Evolutionary conservation across 1,139 yeast genomes (phyloP), one percentile per base, ranked within the genome.

Genomic region (Saccharomyces uvarum): DNA sequence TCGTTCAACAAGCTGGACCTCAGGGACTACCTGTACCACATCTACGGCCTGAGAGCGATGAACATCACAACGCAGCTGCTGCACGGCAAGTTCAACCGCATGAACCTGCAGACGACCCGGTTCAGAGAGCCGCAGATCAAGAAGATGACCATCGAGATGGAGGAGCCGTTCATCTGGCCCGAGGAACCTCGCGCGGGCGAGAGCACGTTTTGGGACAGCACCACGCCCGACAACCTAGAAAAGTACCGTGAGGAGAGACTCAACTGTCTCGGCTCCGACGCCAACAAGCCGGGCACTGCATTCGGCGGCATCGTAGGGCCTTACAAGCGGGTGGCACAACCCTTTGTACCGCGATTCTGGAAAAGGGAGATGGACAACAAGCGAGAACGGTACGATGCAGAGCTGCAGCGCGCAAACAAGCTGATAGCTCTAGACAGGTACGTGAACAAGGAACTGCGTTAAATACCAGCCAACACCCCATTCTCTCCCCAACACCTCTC

Each of bases 81-180:
- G 63, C 95, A 89, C 66, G 88, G 88, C 2, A 80, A 75, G 63
- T 89, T 81, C 74, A 73, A 74, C 21, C 78, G 95, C 65, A 77
- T 81, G 29, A 76, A 81, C 55, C 78, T 79, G 51, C 82, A 81
- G 59, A 77, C 82, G 54, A 88, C 87, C 31, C 82, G 97, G 65
- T 81, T 84, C 70, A 82, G 97, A 72, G 76, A 78, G 6, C 84
- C 95, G 1, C 97, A 89, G 73, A 80, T 81, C 63, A 91, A 91
- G 75, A 89, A 90, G 72, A 91, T 91, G 97, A 90, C 97, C 16
- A 85, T 90, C 53, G 97, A 89, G 65, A 86, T 91, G 93, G 83
- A 82, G 54, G 89, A 89, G 61, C 97, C 98, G 19, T 91, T 91
- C 67, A 79, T 90, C 51, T 91, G 97, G 97, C 98, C 98, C 2